These are phyloP conservation scores for Forsythia suspensa DNA, from an alignment of 257 asterid genomes.

Conservation along the genomic window DNA sequence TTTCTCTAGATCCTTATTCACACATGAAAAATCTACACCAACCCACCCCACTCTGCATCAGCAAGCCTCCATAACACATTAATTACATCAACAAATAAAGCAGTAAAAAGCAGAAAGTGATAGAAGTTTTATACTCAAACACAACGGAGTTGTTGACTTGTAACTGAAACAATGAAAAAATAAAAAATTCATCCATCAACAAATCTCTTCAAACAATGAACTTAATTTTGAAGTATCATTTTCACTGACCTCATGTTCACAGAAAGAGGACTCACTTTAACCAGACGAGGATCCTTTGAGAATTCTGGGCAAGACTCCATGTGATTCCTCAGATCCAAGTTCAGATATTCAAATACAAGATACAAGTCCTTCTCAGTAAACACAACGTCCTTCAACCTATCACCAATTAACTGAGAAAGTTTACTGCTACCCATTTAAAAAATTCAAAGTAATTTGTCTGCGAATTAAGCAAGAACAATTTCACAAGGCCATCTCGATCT, in stretches of 20 bases:
- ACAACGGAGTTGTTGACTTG: not conserved
- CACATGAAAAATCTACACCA: not conserved
- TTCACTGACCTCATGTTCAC: constrained; percentile 16
- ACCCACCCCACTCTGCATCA: too few species aligned
- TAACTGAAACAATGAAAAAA: constrained; percentile 1
- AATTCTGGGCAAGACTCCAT: constrained; percentile 94
- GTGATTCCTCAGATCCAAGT: constrained; percentile 93
- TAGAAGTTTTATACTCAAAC: not conserved
- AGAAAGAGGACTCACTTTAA: constrained; percentile 60
- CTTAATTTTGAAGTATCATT: constrained; percentile 1
- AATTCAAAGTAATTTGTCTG: constrained; percentile 4
- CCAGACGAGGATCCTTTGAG: constrained; percentile 71
- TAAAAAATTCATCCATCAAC: not conserved
- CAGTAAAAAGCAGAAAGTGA: not conserved
- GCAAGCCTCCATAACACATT: not conserved
- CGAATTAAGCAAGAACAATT: constrained; percentile 7
- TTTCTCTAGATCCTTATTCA: not conserved
- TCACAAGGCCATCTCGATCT: not conserved
- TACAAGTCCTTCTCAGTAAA: constrained; percentile 85
- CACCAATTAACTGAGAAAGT: constrained; percentile 10
- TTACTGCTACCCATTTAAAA: not conserved
- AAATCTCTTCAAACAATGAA: constrained; percentile 15
- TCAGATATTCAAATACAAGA: constrained; percentile 93
- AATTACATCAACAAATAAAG: not conserved
- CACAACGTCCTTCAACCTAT: constrained; percentile 97